Conservation (phyloP, 441 rosid genomes). For the Cnidoscolus chayamansa region DNA sequence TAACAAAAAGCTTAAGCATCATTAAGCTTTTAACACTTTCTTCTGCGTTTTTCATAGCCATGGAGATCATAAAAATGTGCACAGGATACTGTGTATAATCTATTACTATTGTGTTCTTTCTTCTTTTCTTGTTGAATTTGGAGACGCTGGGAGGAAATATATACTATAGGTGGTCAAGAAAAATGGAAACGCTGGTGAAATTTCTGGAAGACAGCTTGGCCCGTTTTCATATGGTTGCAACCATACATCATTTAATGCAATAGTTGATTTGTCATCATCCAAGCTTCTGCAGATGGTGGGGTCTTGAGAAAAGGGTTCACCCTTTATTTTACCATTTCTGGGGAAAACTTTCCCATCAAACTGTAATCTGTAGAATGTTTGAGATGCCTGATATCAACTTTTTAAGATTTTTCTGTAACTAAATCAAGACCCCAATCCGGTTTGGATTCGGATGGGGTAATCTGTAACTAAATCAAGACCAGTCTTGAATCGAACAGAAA, state of each 20-base stretch:
- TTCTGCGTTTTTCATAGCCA: conserved; percentile 17
- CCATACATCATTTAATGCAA: conserved; percentile 26
- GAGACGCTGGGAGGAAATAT: conserved; percentile 12
- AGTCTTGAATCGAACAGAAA: too few relatives aligned
- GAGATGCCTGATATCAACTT: not conserved
- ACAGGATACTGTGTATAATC: not conserved
- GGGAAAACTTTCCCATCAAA: not conserved
- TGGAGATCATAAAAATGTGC: not conserved
- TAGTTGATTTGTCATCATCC: conserved; percentile 17
- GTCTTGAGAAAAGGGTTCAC: conserved; percentile 30
- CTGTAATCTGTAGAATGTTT: not conserved
- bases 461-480: too few relatives aligned
- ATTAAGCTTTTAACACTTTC: conserved; percentile 26
- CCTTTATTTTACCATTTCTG: not conserved
- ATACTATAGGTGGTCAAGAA: conserved; percentile 11
- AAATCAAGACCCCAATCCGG: too few relatives aligned
- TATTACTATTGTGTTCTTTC: not conserved
- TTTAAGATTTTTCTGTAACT: too few relatives aligned
- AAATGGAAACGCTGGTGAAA: conserved; percentile 29
- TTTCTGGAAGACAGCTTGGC: conserved; percentile 32
- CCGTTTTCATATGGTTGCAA: conserved; percentile 19
- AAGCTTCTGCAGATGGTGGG: conserved; percentile 19
- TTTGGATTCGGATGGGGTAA: too few relatives aligned
- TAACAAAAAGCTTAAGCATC: conserved; percentile 30
- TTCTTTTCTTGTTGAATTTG: conserved; percentile 5